Conservation (phyloP, 202 grass and related monocot species). For the Elaeis oleifera region DNA sequence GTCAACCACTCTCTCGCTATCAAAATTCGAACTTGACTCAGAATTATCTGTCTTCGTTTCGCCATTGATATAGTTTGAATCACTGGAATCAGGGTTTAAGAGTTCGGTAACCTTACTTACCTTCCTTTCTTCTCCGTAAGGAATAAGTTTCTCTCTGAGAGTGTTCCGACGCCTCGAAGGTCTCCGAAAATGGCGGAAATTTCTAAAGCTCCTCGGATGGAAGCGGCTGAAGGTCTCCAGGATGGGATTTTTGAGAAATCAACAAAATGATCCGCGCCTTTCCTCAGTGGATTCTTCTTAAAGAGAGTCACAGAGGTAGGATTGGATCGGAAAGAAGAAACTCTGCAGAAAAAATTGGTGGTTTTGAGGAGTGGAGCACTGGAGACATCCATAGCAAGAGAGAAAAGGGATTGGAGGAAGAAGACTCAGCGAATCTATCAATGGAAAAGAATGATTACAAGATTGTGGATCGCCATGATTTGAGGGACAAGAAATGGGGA, state of each 20-base stretch:
- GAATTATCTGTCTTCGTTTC: neutral
- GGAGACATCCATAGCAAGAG: constrained; percentile 21
- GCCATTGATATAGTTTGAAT: constrained; percentile 1
- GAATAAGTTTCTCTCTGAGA: constrained; percentile 16
- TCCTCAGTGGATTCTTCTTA: neutral
- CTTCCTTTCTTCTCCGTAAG: constrained; percentile 5
- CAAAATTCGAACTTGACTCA: neutral
- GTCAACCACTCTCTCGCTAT: neutral
- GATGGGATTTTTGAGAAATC: constrained; percentile 8
- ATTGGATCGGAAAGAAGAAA: neutral
- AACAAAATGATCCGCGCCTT: neutral
- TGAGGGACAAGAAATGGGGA: too few species aligned
- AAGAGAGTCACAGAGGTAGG: neutral
- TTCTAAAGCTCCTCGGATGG: neutral
- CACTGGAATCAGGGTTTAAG: constrained; percentile 6
- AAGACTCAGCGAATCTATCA: neutral
- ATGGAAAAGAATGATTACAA: too few species aligned
- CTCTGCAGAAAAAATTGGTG: constrained; percentile 14
- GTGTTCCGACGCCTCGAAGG: constrained; percentile 29
- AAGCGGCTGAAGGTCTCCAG: constrained; percentile 22
- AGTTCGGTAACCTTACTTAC: constrained; percentile 22
- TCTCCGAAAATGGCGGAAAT: constrained; percentile 3
- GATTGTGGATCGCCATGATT: too few species aligned
- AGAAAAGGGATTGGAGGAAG: constrained; percentile 2
- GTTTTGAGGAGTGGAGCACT: constrained; percentile 1